Evolutionary conservation across 129 eudicot genomes (phyloP).

Genomic region (Heracleum sosnowskyi): DNA sequence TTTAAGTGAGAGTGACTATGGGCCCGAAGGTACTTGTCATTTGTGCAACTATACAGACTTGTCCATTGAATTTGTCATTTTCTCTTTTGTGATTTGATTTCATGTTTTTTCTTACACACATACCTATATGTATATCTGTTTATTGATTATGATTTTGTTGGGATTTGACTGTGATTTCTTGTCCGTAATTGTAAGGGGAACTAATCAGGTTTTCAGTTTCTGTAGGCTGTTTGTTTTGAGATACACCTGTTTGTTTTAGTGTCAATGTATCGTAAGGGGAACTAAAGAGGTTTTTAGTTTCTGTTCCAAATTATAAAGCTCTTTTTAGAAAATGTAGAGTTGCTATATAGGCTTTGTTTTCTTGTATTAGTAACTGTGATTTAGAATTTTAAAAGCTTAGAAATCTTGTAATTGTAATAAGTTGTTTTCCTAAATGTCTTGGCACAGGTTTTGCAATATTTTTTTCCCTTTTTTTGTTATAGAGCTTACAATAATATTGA

Average conservation of each 20-base stretch:
- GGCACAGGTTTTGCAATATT: too few relatives aligned
- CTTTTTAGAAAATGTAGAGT: too few relatives aligned
- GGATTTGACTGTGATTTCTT: background rate
- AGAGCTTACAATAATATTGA: background rate
- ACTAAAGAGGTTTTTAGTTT: background rate
- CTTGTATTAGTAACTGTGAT: too few relatives aligned
- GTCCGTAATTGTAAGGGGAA: background rate
- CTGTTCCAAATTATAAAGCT: too few relatives aligned
- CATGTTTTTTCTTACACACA: too few relatives aligned
- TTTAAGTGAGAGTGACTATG: constrained; percentile 87
- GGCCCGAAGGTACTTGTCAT: constrained; percentile 57
- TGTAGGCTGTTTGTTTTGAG: background rate
- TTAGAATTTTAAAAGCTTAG: too few relatives aligned
- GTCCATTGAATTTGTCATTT: background rate
- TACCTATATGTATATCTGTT: background rate
- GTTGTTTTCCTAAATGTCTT: background rate
- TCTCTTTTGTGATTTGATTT: background rate
- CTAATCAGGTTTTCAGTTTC: background rate
- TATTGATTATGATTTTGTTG: background rate
- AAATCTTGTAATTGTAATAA: background rate
- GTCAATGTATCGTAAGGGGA: too few relatives aligned
- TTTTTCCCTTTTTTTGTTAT: background rate
- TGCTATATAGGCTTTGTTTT: too few relatives aligned
- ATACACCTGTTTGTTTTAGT: too few relatives aligned
- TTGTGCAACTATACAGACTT: background rate